Conservation (phyloP, 139 green algal species). For the Ettlia oleoabundans region DNA sequence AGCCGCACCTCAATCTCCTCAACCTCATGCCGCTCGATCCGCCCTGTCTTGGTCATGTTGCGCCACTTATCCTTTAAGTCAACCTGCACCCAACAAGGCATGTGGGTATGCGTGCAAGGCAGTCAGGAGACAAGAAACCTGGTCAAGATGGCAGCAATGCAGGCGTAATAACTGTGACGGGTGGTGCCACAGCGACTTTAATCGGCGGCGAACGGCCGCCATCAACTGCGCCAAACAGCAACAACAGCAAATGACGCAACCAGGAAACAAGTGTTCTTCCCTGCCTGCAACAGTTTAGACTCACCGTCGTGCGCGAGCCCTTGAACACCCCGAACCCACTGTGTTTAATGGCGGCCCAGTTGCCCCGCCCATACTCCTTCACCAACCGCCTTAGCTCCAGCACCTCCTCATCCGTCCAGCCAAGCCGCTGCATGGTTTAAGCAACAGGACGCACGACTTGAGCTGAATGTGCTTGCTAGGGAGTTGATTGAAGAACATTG, state of each 20-base stretch:
- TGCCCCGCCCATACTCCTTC: constrained; percentile 21
- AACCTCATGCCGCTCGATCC: not conserved
- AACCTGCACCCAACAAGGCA: not conserved
- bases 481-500: no score
- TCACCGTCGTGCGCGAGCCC: constrained; percentile 1
- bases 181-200: no score
- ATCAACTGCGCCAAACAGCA: no score
- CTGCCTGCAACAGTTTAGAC: not conserved
- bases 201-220: no score
- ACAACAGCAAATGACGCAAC: no score
- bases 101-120: not conserved
- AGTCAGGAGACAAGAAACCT: not conserved
- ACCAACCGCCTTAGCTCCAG: constrained; percentile 5
- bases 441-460: no score
- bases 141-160: no score
- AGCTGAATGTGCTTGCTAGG: no score
- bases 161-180: no score
- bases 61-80: constrained; percentile 35
- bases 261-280: not conserved
- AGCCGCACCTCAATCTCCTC: constrained; percentile 7
- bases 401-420: not conserved
- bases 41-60: not conserved
- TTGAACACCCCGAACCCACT: not conserved
- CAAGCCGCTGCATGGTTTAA: constrained; percentile 10
- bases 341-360: constrained; percentile 1